Conservation (phyloP, 176 grass and related monocot genomes). For the Chrysopogon serrulatus region DNA sequence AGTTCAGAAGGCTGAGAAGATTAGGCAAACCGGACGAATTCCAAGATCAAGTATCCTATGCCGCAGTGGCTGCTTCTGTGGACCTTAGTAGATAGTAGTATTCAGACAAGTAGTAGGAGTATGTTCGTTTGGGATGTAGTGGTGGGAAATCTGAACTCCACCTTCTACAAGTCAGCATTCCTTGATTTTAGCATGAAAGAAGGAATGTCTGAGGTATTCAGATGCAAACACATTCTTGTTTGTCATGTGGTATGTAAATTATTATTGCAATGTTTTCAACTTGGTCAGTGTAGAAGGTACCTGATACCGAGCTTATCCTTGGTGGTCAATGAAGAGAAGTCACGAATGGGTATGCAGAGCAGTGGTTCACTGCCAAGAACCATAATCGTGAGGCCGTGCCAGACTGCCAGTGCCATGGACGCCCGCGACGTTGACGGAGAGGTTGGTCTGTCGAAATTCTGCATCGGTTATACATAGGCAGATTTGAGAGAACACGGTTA, state of each 20-base stretch:
- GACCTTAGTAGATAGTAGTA: conserved; percentile 10
- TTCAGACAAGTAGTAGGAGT: not conserved
- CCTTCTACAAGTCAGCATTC: conserved; percentile 16
- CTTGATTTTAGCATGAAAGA: conserved; percentile 40
- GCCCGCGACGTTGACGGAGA: no score
- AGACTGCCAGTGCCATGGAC: no score
- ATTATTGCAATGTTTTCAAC: conserved; percentile 15
- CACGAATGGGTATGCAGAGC: not conserved
- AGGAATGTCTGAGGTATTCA: conserved; percentile 27
- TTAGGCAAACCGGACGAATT: conserved; percentile 70
- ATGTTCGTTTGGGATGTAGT: not conserved
- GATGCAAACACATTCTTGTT: conserved; percentile 26
- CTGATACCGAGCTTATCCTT: not conserved
- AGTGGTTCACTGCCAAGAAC: not conserved
- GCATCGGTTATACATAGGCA: no score
- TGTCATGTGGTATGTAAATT: conserved; percentile 18
- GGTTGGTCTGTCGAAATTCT: no score
- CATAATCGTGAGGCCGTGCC: not conserved
- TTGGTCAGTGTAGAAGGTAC: not conserved
- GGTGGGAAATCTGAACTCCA: conserved; percentile 3
- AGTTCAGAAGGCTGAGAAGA: conserved; percentile 58
- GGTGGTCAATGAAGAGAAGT: not conserved
- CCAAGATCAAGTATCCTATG: conserved; percentile 56
- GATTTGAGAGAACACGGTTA: no score
- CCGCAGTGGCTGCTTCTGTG: conserved; percentile 59